Base-by-base conservation (phyloP, 148 eudicot species). In the Rhododendron vialii region DNA sequence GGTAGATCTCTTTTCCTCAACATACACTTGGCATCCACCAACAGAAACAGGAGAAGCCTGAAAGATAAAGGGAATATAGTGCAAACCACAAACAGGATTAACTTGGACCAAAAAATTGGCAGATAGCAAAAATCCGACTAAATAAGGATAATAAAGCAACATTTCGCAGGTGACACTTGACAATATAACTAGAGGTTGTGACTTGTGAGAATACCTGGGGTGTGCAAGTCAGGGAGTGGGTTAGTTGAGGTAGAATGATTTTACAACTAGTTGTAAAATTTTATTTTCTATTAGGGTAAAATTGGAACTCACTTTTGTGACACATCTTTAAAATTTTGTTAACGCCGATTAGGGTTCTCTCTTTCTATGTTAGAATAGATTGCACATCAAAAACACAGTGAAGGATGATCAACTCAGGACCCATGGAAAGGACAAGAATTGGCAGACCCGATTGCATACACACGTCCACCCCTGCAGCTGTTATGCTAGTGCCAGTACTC, bases 1-100 rank as follows among this genome's bases (percentile, higher is more conserved):
- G 9, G 99, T 92, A 8, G 99, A 96, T 90, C 88, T 95, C 89
- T 96, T 96, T 78, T 92, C 97, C 91, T 95, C 99, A 59, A 95
- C 86, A 85, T 83, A 85, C 43, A 90, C 96, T 78, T 89, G 92
- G 80, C 93, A 92, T n/a, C 96, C 99, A 80, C 91, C 97, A 82
- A 96, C 88, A 63, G 73, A 2, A 75, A 95, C 53, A 24, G 92
- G 92, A 5, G 92, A 88, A 88, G 88, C 88, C 88, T 83, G 88
- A 76, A 80, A 51, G 35, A 33, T 73, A n/a, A 84, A 38, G 7
- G 1, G 36, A 53, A 22, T 55, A n/a, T 47, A 50, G 26, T 22
- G 2, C 81, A 80, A 17, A 84, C 75, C 84, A 67, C 33, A 51
- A 69, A 80, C 4, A 80, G 13, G 18, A 35, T 75, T 1, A 47